Evolutionary conservation across 2,329 filamentous ascomycete species (phyloP), one percentile per base, ranked within the genome.

Genomic region (Xenoacremonium recifei): DNA sequence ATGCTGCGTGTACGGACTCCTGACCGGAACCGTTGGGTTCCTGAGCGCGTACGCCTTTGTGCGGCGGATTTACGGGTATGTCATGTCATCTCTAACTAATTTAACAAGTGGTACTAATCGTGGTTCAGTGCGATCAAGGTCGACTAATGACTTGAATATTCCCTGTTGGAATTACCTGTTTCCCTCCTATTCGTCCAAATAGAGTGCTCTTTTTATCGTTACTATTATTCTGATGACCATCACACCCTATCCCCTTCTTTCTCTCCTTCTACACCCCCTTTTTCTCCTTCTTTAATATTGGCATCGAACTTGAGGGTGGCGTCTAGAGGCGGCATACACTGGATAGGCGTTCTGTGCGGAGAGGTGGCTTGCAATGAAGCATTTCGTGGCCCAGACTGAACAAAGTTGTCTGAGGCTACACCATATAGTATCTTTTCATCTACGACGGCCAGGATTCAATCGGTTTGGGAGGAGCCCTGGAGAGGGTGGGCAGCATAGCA

Each of bases 21-120:
- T 93, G 49, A 89, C 84, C 9, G 89, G 89, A 18, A 95, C 89
- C 0, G 79, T 95, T 40, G 89, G 89, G 3, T 95, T 95, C 64
- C 64, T 95, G 65, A 84, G 86, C 30, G 85, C 87, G 5, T 95
- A 93, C 69, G 79, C 84, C 2, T 95, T 95, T 71, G 81, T 95
- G 41, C 75, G 87, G 60, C 80, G 84, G 61, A 90, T 96, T 59
- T 95, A 93, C 63, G 80, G 80, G 82, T 88, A 63, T 70, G 81
- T 13, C 13, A 36, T 16, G 21, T 13, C 13, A 32, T 16, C 16
- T 11, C 15, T 6, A 16, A 32, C 30, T 27, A 9, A 15, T 15
- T 31, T 6, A 11, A 31, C 12, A 15, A 31, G 29, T n/a, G 15
- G 18, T 5, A 18, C 32, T 34, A 34, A 21, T 32, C n/a, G 15